Percentiles rank a stretch among this genome's conserved stretches.
Conservation (phyloP, 768 basidiomycete species). For the Russula earlei region DNA sequence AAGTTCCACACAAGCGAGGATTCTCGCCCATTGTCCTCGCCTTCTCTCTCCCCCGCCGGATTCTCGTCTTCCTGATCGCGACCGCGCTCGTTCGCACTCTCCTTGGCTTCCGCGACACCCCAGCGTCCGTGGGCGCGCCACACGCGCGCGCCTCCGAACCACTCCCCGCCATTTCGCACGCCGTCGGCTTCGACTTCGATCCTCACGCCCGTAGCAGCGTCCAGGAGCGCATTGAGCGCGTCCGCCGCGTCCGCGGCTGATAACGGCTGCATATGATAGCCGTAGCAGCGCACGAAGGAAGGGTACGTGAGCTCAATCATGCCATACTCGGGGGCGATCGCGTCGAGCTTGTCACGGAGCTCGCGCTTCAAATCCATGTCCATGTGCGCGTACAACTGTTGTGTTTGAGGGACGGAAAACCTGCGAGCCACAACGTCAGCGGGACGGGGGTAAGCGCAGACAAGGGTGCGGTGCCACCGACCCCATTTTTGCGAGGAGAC, state of each 20-base stretch:
- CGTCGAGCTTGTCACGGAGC: constrained; percentile 72
- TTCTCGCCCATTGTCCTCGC: constrained; percentile 39
- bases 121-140: constrained; percentile 44
- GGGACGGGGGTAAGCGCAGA: background rate
- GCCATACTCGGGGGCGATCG: constrained; percentile 90
- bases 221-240: constrained; percentile 75
- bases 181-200: constrained; percentile 90
- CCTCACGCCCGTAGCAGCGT: constrained; percentile 83
- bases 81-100: constrained; percentile 13
- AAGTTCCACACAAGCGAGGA: constrained; percentile 89
- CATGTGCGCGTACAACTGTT: constrained; percentile 93
- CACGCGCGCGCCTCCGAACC: constrained; percentile 78
- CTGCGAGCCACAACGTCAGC: constrained; percentile 32
- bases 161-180: constrained; percentile 84
- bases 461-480: constrained; percentile 29
- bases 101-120: constrained; percentile 18
- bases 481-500: constrained; percentile 98
- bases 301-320: constrained; percentile 89
- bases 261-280: constrained; percentile 79
- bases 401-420: constrained; percentile 89
- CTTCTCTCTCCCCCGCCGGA: constrained; percentile 31
- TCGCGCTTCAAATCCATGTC: constrained; percentile 85
- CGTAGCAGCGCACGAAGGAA: constrained; percentile 87
- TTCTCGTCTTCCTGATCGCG: constrained; percentile 22
- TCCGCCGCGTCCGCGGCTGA: constrained; percentile 93